phyloP scores from a whole-genome alignment of 2,329 filamentous ascomycete species.

The Aspergillus melleus region DNA sequence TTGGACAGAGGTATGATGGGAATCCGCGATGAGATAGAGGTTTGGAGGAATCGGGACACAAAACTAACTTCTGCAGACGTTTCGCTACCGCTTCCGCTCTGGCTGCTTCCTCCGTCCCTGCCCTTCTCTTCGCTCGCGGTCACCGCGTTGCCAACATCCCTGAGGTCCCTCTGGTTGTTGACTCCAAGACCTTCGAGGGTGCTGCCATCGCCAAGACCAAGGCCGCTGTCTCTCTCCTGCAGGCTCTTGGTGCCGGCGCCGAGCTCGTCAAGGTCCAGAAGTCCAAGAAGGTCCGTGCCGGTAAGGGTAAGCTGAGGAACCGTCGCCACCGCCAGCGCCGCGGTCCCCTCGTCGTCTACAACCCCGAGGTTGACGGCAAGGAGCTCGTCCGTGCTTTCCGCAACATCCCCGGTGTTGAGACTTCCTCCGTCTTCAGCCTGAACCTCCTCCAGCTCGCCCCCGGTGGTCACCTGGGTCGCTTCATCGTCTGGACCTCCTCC shows the following conservation, averaged over 20 bases:
- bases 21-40: not conserved
- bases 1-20: constrained; percentile 81
- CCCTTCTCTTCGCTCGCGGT: constrained; percentile 93
- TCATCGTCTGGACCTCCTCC: constrained; percentile 97
- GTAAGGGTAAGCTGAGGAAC: constrained; percentile 98
- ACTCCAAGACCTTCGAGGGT: constrained; percentile 82
- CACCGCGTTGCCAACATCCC: constrained; percentile 91
- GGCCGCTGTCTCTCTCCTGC: constrained; percentile 80
- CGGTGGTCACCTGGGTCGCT: constrained; percentile 97
- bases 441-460: constrained; percentile 99
- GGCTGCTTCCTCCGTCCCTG: constrained; percentile 90
- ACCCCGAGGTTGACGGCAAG: constrained; percentile 92
- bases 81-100: constrained; percentile 97
- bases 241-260: constrained; percentile 82
- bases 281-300: constrained; percentile 94
- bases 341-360: constrained; percentile 96
- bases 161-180: constrained; percentile 95
- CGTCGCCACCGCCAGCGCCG: constrained; percentile 97
- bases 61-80: constrained; percentile 58
- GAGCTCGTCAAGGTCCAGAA: constrained; percentile 95
- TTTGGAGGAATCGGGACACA: not conserved
- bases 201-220: constrained; percentile 84
- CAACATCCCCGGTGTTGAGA: constrained; percentile 99
- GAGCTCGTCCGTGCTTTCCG: constrained; percentile 92
- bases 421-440: constrained; percentile 84